Evolutionary conservation across 306 rosid species (phyloP).

Genomic region (Begonia loranthoides): DNA sequence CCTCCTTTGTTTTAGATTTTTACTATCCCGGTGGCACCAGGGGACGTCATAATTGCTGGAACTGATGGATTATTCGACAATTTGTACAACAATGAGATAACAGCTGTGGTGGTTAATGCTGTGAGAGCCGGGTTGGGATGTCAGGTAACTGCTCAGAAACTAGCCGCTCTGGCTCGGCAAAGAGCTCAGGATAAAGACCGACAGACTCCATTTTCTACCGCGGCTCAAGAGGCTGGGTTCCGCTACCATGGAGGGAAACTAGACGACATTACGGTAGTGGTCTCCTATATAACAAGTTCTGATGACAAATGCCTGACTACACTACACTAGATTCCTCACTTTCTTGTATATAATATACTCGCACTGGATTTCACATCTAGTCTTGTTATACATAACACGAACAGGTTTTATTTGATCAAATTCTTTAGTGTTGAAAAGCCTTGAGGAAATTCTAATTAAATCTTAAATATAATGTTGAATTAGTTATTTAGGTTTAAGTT

Average conservation of each 20-base stretch:
- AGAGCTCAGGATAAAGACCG: constrained; percentile 76
- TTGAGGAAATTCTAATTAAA: too few relatives aligned
- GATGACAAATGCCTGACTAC: background rate
- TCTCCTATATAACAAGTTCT: constrained; percentile 41
- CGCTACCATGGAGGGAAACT: constrained; percentile 93
- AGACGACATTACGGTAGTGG: constrained; percentile 87
- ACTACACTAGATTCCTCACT: too few relatives aligned
- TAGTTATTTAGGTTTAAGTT: too few relatives aligned
- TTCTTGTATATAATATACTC: too few relatives aligned
- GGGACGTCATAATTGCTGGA: constrained; percentile 81
- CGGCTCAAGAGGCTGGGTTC: constrained; percentile 96
- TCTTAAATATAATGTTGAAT: too few relatives aligned
- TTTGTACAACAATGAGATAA: constrained; percentile 81
- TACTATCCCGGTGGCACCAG: constrained; percentile 65
- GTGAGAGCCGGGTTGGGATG: constrained; percentile 65
- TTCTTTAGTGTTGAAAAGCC: too few relatives aligned
- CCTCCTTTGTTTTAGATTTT: constrained; percentile 49
- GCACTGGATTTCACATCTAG: background rate
- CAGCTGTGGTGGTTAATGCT: constrained; percentile 81
- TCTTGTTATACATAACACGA: too few relatives aligned
- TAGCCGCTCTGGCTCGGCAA: constrained; percentile 97
- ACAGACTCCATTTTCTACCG: constrained; percentile 93
- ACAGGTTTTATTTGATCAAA: too few relatives aligned
- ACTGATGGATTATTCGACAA: constrained; percentile 94
- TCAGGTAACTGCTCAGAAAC: constrained; percentile 91